A percentile compares a stretch with the other conserved stretches of the same genome.
These are phyloP conservation scores for Apostasia ramifera DNA, from an alignment of 106 monocot species.

Conservation along the genomic window DNA sequence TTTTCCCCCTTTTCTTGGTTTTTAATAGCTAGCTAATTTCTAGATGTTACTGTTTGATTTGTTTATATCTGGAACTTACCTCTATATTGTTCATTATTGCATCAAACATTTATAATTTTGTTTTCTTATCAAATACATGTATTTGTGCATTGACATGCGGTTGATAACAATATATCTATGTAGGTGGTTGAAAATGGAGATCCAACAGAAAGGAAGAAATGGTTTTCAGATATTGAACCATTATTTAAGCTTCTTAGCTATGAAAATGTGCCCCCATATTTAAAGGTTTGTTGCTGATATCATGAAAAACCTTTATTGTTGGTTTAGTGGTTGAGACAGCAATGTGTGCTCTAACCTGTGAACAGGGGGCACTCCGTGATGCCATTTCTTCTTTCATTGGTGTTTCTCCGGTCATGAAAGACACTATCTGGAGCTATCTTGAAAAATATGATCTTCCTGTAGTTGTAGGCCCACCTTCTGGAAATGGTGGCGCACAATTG, in stretches of 20 bases:
- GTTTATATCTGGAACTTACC: too few species aligned
- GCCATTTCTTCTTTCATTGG: slow-evolving; percentile 69
- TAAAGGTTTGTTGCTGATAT: slow-evolving; percentile 53
- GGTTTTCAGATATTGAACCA: slow-evolving; percentile 95
- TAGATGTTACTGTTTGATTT: too few species aligned
- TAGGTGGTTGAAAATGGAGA: slow-evolving; percentile 98
- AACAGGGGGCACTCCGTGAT: slow-evolving; percentile 86
- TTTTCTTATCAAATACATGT: background rate
- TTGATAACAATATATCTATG: slow-evolving; percentile 1
- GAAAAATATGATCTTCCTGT: slow-evolving; percentile 99
- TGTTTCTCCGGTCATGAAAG: slow-evolving; percentile 66
- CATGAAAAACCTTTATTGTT: background rate
- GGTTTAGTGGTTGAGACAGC: background rate
- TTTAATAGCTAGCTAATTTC: too few species aligned
- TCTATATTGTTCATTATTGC: too few species aligned
- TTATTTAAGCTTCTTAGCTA: slow-evolving; percentile 93
- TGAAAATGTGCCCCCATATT: slow-evolving; percentile 91
- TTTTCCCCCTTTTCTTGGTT: too few species aligned
- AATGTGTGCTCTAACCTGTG: slow-evolving; percentile 8
- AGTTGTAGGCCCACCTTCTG: slow-evolving; percentile 40
- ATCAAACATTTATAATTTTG: too few species aligned
- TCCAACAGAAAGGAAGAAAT: slow-evolving; percentile 73
- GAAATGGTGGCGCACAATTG: slow-evolving; percentile 29
- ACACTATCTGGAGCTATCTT: slow-evolving; percentile 83
- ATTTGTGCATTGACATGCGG: background rate